Percentiles rank a stretch among this genome's conserved stretches.
These are phyloP conservation scores for Zygosaccharomyces gambellarensis DNA, from an alignment of 805 yeast species.

Conservation along the genomic window DNA sequence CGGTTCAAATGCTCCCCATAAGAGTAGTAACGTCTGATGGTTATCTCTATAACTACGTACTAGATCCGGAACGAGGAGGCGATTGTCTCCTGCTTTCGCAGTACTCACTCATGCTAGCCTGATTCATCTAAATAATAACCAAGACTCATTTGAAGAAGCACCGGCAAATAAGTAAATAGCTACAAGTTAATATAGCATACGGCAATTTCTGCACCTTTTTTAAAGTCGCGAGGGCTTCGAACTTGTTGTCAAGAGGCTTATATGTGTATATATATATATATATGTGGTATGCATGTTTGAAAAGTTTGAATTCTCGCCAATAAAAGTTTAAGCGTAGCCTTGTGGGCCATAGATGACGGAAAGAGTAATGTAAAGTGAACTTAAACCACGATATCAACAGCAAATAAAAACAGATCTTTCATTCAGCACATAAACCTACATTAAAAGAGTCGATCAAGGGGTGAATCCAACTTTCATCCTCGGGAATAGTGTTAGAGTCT, in stretches of 20 bases:
- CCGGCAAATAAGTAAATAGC: too few relatives aligned
- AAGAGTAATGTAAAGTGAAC: conserved; percentile 4
- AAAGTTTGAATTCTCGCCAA: conserved; percentile 4
- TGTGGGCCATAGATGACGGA: neutral
- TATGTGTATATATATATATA: neutral
- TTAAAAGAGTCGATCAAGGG: neutral
- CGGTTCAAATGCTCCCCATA: conserved; percentile 38
- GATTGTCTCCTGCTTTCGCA: conserved; percentile 80
- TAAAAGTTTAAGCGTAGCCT: neutral
- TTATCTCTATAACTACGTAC: conserved; percentile 68
- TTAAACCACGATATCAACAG: conserved; percentile 1
- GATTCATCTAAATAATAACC: neutral
- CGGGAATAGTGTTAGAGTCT: neutral
- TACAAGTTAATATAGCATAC: neutral
- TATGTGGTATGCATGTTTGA: neutral
- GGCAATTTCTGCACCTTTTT: neutral
- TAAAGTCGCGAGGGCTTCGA: neutral
- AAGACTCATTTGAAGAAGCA: too few relatives aligned
- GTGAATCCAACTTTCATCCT: neutral
- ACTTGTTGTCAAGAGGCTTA: neutral
- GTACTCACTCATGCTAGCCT: conserved; percentile 42
- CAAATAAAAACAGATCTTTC: neutral
- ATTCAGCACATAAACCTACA: neutral
- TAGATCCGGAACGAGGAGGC: conserved; percentile 88
- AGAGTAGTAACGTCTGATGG: conserved; percentile 81